phyloP scores from a whole-genome alignment of 2,329 filamentous ascomycete genomes.

The Verruconis gallopava region DNA sequence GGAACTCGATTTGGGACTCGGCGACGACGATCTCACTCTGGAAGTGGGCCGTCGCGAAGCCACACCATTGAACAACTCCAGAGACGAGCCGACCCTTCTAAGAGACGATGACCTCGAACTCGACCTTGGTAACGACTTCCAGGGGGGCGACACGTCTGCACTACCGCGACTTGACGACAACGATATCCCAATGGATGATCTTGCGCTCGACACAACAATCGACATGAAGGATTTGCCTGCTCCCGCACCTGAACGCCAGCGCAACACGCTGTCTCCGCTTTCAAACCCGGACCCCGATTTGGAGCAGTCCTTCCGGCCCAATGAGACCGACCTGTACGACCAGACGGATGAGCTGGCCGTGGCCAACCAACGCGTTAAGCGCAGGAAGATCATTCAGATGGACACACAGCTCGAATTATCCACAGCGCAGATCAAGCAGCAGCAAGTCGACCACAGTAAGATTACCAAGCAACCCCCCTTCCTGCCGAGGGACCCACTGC shows the following conservation, averaged over 20 bases:
- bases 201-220: conserved; percentile 7
- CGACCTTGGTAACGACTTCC: conserved; percentile 29
- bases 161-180: conserved; percentile 28
- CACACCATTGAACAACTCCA: conserved; percentile 28
- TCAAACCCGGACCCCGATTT: conserved; percentile 48
- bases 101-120: conserved; percentile 41
- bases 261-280: conserved; percentile 40
- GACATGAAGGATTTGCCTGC: conserved; percentile 4
- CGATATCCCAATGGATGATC: conserved; percentile 28
- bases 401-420: conserved; percentile 71
- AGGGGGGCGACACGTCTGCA: conserved; percentile 15
- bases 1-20: conserved; percentile 33
- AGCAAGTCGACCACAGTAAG: conserved; percentile 72
- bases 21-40: conserved; percentile 49
- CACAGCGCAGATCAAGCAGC: conserved; percentile 66
- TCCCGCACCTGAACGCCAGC: conserved; percentile 19
- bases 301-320: conserved; percentile 37
- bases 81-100: conserved; percentile 10
- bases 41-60: conserved; percentile 86
- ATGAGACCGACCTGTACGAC: conserved; percentile 19
- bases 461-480: conserved; percentile 76
- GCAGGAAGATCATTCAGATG: conserved; percentile 69
- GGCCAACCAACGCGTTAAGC: conserved; percentile 56
- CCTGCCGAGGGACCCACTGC: conserved; percentile 72
- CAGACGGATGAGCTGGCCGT: conserved; percentile 41